These are phyloP conservation scores for Haberlea rhodopensis DNA, from an alignment of 257 asterid genomes.

Conservation along the genomic window DNA sequence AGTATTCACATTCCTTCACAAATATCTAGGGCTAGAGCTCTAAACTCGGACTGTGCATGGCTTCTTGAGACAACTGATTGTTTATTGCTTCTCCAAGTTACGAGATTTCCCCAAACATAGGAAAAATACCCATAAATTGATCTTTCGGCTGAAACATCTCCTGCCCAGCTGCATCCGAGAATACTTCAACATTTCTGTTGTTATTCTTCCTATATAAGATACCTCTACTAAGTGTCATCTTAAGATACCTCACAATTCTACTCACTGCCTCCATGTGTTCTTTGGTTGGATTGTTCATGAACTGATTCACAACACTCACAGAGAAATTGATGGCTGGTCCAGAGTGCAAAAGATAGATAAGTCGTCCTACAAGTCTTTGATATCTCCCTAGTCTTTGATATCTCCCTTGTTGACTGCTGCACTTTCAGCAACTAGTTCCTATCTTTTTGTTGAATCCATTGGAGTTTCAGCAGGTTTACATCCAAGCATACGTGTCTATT, in stretches of 20 bases:
- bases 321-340: too few relatives aligned
- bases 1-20: too few relatives aligned
- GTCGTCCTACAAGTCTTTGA: background rate
- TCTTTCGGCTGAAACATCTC: background rate
- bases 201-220: background rate
- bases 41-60: too few relatives aligned
- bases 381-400: too few relatives aligned
- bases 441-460: slow-evolving; percentile 2
- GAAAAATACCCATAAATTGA: background rate
- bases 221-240: background rate
- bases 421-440: slow-evolving; percentile 1
- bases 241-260: slow-evolving; percentile 1
- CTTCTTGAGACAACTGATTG: too few relatives aligned
- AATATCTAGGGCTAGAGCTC: too few relatives aligned
- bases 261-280: slow-evolving; percentile 10
- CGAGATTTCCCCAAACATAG: background rate
- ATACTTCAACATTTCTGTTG: background rate
- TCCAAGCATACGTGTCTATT: background rate
- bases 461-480: background rate
- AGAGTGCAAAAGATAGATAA: too few relatives aligned
- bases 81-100: too few relatives aligned
- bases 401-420: background rate
- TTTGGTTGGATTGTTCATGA: slow-evolving; percentile 2
- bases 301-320: too few relatives aligned
- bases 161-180: too few relatives aligned